A percentile compares a stretch with the other conserved stretches of the same genome.
phyloP scores from a whole-genome alignment of 805 yeast genomes.

The Grigorovia jiainica region DNA sequence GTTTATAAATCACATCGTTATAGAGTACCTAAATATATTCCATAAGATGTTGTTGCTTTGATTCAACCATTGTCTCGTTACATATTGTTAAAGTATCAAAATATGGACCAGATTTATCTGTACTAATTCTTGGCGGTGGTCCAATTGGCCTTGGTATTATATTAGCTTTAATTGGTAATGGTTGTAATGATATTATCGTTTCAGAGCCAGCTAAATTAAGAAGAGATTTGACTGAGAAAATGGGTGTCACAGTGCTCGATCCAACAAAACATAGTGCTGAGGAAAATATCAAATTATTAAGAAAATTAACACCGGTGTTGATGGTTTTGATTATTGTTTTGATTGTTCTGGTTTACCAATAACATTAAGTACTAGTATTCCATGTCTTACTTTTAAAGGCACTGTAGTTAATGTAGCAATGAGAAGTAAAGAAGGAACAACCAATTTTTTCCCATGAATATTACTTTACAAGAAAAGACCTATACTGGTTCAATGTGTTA shows the following conservation, averaged over 20 bases:
- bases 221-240: slow-evolving; percentile 39
- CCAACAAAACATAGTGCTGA: slow-evolving; percentile 34
- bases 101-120: slow-evolving; percentile 37
- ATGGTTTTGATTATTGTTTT: slow-evolving; percentile 41
- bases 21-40: slow-evolving; percentile 35
- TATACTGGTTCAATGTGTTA: slow-evolving; percentile 58
- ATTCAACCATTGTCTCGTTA: slow-evolving; percentile 52
- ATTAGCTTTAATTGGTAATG: slow-evolving; percentile 46
- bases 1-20: slow-evolving; percentile 33
- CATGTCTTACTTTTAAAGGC: slow-evolving; percentile 45
- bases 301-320: slow-evolving; percentile 35
- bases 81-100: slow-evolving; percentile 46
- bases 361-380: slow-evolving; percentile 43
- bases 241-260: slow-evolving; percentile 43
- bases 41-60: slow-evolving; percentile 47
- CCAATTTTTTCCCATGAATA: slow-evolving; percentile 46
- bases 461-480: slow-evolving; percentile 45
- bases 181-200: slow-evolving; percentile 39
- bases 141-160: slow-evolving; percentile 55
- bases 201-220: slow-evolving; percentile 45
- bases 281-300: slow-evolving; percentile 30
- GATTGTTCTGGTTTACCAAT: slow-evolving; percentile 45
- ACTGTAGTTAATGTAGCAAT: slow-evolving; percentile 56
- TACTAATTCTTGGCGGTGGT: slow-evolving; percentile 50
- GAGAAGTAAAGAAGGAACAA: slow-evolving; percentile 42